Evolutionary conservation across 345 rosid species (phyloP), one percentile per base, ranked within the genome.

Genomic region (Carallia pectinifolia): DNA sequence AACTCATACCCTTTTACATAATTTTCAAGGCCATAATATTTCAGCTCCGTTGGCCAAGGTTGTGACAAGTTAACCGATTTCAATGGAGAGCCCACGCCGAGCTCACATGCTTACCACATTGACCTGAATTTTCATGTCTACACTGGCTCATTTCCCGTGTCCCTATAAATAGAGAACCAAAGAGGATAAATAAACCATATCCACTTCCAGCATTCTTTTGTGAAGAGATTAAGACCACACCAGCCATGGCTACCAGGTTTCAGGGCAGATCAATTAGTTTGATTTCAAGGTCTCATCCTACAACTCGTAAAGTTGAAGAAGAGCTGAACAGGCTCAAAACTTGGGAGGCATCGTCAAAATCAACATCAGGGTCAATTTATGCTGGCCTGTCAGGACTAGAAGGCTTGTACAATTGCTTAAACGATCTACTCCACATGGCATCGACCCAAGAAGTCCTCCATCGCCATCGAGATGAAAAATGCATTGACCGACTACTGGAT

Each of bases 281-380:
- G 68, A 91, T 96, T 62, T 76, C 92, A 59, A 88, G 91, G 56
- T 81, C 90, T 60, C 93, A 93, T 81, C 96, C 92, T 8, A 77
- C 68, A 56, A 88, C 88, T 19, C 48, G 66, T 6, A 72, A 19
- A 39, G 58, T 83, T 5, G 85, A 85, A 69, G 88, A 86, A 64
- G 87, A 78, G 85, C 79, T 88, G 53, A 60, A 61, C 81, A 85
- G 81, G 80, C 74, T 90, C 50, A 79, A 75, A 53, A 23, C 64
- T 16, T 68, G 66, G 71, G 87, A 75, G 40, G 70, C 72, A 5
- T 61, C 85, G 27, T 37, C 79, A 1, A 36, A 56, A 9, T 65
- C 77, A 18, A 67, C 85, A 39, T 79, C 85, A 13, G 72, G 76
- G 37, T 81, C 85, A 4, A 75, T 85, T 62, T 70, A 72, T 68